A percentile compares a stretch with the other conserved stretches of the same genome.
Conservation (phyloP, 2,329 filamentous ascomycete species). For the Pestalotiopsis sp. region DNA sequence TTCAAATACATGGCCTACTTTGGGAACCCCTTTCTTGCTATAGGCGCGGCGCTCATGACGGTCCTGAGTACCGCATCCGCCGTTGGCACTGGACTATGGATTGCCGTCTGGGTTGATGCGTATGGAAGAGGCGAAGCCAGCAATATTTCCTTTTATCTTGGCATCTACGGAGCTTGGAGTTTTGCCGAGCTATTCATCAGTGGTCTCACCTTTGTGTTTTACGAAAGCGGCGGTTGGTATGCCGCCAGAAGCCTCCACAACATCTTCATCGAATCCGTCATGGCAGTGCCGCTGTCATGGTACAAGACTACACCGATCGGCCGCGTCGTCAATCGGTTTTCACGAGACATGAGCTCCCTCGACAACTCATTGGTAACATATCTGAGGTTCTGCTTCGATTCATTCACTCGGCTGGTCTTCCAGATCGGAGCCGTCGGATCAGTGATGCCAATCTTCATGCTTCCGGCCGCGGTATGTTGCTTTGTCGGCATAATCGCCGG, state of each 20-base stretch:
- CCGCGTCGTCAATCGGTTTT: slow-evolving; percentile 58
- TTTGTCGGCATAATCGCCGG: slow-evolving; percentile 40
- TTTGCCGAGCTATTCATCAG: slow-evolving; percentile 46
- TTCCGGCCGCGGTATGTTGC: slow-evolving; percentile 43
- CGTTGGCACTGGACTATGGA: slow-evolving; percentile 49
- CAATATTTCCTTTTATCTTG: slow-evolving; percentile 54
- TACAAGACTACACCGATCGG: slow-evolving; percentile 57
- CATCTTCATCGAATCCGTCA: slow-evolving; percentile 53
- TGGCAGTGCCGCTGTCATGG: slow-evolving; percentile 59
- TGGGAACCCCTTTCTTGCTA: slow-evolving; percentile 46
- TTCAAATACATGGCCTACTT: slow-evolving; percentile 56
- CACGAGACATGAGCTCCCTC: slow-evolving; percentile 59
- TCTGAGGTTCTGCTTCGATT: slow-evolving; percentile 46
- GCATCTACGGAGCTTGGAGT: slow-evolving; percentile 52
- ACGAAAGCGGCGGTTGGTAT: slow-evolving; percentile 59
- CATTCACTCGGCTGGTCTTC: slow-evolving; percentile 33
- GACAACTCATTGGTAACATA: slow-evolving; percentile 51
- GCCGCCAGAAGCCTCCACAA: slow-evolving; percentile 57
- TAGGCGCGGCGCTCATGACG: slow-evolving; percentile 40
- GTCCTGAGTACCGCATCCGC: slow-evolving; percentile 44
- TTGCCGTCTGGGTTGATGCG: slow-evolving; percentile 58
- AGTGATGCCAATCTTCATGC: slow-evolving; percentile 46
- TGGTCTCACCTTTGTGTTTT: slow-evolving; percentile 46
- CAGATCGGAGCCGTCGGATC: slow-evolving; percentile 42
- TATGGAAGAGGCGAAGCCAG: slow-evolving; percentile 46